Percentiles rank a stretch among this genome's conserved stretches.
phyloP scores from a whole-genome alignment of 73 alveolate genomes.

The Diophrys sp. region DNA sequence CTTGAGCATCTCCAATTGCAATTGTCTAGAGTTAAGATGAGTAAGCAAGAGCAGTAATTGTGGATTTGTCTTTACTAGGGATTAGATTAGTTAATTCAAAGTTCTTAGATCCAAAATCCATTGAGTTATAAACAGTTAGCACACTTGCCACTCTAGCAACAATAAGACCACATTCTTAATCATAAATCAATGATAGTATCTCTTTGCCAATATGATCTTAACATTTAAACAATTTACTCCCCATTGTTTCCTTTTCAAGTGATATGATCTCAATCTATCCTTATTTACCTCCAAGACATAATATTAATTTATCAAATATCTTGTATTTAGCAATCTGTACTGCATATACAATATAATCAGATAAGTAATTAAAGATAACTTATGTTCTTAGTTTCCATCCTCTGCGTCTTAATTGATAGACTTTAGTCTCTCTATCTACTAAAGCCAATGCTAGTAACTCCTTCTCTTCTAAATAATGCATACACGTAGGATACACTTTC shows the following conservation, averaged over 20 bases:
- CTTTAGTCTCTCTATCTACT: no score
- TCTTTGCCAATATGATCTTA: slow-evolving; percentile 2
- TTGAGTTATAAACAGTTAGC: slow-evolving; percentile 28
- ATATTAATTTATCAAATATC: slow-evolving; percentile 13
- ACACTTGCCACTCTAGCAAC: slow-evolving; percentile 22
- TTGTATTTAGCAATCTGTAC: slow-evolving; percentile 19
- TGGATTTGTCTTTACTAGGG: slow-evolving; percentile 16
- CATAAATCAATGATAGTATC: slow-evolving; percentile 13
- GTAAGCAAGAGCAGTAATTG: slow-evolving; percentile 34
- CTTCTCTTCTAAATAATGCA: no score
- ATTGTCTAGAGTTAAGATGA: slow-evolving; percentile 12
- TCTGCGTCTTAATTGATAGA: no score
- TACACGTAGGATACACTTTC: no score
- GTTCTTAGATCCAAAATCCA: slow-evolving; percentile 32
- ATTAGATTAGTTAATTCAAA: slow-evolving; percentile 1
- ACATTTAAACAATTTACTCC: slow-evolving; percentile 6
- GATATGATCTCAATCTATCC: slow-evolving; percentile 29
- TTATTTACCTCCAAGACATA: slow-evolving; percentile 20
- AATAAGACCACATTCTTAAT: slow-evolving; percentile 31
- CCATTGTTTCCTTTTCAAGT: slow-evolving; percentile 16
- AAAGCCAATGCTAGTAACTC: no score
- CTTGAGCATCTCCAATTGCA: slow-evolving; percentile 45
- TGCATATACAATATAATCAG: neutral
- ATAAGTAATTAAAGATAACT: no score
- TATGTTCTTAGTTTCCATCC: no score